Evolutionary conservation across 257 asterid genomes (phyloP).

Genomic region (Solanum chaucha): DNA sequence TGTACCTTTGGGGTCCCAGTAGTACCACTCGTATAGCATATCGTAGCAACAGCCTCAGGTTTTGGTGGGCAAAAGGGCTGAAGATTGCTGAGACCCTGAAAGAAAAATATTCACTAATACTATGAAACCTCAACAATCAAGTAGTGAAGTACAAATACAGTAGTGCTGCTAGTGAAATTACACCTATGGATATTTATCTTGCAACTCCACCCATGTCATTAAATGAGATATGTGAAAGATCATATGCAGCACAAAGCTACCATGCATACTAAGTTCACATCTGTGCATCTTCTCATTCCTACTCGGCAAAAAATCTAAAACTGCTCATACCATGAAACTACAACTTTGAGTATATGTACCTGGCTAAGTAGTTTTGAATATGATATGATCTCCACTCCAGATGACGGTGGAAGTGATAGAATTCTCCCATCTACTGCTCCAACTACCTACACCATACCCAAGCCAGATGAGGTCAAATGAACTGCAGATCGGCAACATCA

Average conservation of each 20-base stretch:
- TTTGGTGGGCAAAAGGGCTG: constrained; percentile 77
- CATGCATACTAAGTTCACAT: not conserved
- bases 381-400: constrained; percentile 63
- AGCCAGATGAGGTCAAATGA: not conserved
- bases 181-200: not conserved
- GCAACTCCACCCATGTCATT: not conserved
- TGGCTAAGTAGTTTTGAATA: constrained; percentile 55
- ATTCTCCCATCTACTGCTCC: constrained; percentile 79
- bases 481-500: not conserved
- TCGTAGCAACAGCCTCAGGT: constrained; percentile 67
- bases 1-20: constrained; percentile 95
- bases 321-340: not conserved
- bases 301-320: not conserved
- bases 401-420: constrained; percentile 62
- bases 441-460: constrained; percentile 47
- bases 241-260: not conserved
- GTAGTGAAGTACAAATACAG: not conserved
- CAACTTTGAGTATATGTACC: constrained; percentile 8
- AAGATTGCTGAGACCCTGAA: constrained; percentile 53
- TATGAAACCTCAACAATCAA: not conserved
- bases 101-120: not conserved
- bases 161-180: not conserved
- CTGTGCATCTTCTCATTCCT: not conserved
- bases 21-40: constrained; percentile 94
- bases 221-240: not conserved